phyloP scores from a whole-genome alignment of 768 basidiomycete genomes.

The Lentinula aciculospora region DNA sequence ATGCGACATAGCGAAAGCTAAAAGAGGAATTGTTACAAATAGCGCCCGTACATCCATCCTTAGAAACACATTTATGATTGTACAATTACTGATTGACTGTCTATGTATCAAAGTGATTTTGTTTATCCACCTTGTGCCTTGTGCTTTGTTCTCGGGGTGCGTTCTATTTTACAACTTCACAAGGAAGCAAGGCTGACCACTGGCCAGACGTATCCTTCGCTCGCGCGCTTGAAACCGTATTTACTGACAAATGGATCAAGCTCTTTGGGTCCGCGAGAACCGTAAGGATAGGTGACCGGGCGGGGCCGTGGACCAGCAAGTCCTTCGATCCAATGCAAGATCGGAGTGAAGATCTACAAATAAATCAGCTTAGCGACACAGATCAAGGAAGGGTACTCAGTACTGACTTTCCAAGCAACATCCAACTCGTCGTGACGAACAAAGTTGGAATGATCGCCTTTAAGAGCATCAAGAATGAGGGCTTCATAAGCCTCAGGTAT shows the following conservation, averaged over 20 bases:
- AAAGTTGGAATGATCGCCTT: constrained; percentile 99
- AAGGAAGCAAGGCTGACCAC: constrained; percentile 59
- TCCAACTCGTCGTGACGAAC: constrained; percentile 97
- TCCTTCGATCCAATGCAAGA: constrained; percentile 95
- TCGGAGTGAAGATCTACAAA: constrained; percentile 83
- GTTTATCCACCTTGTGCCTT: neutral
- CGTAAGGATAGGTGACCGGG: constrained; percentile 82
- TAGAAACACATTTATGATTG: neutral
- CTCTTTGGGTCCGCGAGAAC: constrained; percentile 89
- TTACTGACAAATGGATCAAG: constrained; percentile 70
- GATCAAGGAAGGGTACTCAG: constrained; percentile 5
- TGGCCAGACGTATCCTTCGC: constrained; percentile 71
- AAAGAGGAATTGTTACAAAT: neutral
- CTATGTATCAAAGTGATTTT: neutral
- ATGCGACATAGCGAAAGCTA: neutral
- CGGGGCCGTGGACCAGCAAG: constrained; percentile 57
- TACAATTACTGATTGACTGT: neutral
- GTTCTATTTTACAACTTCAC: constrained; percentile 21
- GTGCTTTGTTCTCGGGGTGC: neutral
- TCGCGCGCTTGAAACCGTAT: constrained; percentile 72
- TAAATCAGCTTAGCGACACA: neutral
- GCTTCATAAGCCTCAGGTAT: constrained; percentile 98
- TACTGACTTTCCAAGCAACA: constrained; percentile 88
- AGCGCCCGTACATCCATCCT: neutral
- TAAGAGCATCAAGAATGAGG: constrained; percentile 91